Evolutionary conservation across 768 basidiomycete species (phyloP).

Genomic region (Pleurotus citrinopileatus): DNA sequence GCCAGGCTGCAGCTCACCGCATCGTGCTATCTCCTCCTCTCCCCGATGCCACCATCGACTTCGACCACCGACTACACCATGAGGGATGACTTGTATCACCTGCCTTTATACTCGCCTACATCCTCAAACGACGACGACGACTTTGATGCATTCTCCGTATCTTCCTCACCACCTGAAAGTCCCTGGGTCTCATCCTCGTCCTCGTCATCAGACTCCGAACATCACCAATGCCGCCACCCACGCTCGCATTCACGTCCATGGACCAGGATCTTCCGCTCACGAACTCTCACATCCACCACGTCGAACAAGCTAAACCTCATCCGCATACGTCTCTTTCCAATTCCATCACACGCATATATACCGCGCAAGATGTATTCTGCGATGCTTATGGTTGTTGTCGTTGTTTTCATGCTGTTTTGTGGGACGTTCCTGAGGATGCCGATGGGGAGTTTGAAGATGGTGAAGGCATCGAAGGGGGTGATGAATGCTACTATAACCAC

Average conservation of each 20-base stretch:
- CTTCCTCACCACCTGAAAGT: neutral
- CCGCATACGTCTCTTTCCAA: neutral
- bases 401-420: neutral
- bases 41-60: too few species aligned
- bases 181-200: neutral
- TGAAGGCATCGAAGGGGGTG: neutral
- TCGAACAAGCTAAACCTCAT: neutral
- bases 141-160: neutral
- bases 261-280: neutral
- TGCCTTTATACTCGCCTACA: neutral
- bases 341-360: too few species aligned
- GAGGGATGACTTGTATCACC: neutral
- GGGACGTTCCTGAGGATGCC: neutral
- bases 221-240: too few species aligned
- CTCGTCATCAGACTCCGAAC: neutral
- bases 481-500: neutral
- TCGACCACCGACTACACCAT: neutral
- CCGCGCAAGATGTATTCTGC: neutral
- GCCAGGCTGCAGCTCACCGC: too few species aligned
- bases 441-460: too few species aligned
- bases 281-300: neutral
- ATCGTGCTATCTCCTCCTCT: too few species aligned
- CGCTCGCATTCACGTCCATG: neutral
- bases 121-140: too few species aligned
- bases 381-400: neutral